Evolutionary conservation across 768 basidiomycete species (phyloP).

Genomic region (Phaffia australis): DNA sequence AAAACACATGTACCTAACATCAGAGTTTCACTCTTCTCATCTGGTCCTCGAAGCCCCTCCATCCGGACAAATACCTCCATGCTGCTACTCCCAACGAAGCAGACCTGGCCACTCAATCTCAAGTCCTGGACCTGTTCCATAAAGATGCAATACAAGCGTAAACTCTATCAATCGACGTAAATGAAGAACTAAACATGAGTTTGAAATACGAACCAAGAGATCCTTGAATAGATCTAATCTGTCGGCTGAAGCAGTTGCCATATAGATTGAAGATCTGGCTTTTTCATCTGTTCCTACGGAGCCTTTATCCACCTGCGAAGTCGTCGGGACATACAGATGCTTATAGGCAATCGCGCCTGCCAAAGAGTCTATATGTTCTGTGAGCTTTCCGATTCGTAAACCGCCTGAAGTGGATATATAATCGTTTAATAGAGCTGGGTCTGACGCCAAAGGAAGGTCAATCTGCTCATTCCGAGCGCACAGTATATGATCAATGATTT

Average conservation of each 20-base stretch:
- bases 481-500: neutral
- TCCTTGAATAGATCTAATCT: conserved; percentile 40
- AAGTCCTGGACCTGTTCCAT: conserved; percentile 47
- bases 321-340: conserved; percentile 5
- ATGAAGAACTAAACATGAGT: conserved; percentile 39
- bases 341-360: conserved; percentile 23
- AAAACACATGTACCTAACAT: conserved; percentile 47
- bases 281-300: conserved; percentile 45
- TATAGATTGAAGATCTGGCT: conserved; percentile 50
- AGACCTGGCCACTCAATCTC: conserved; percentile 66
- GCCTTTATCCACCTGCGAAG: neutral
- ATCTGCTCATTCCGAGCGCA: neutral
- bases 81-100: conserved; percentile 51
- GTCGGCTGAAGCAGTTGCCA: conserved; percentile 75
- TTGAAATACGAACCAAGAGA: conserved; percentile 27
- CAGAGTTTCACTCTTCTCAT: conserved; percentile 47
- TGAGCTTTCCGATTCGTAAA: conserved; percentile 17
- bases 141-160: conserved; percentile 36
- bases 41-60: conserved; percentile 45
- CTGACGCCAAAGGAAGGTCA: conserved; percentile 7
- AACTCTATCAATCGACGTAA: conserved; percentile 15
- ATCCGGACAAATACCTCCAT: conserved; percentile 82
- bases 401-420: conserved; percentile 23
- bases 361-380: conserved; percentile 24
- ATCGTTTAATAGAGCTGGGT: conserved; percentile 7